Conservation (phyloP, 345 rosid species). For the Psidium friedrichsthalianum region DNA sequence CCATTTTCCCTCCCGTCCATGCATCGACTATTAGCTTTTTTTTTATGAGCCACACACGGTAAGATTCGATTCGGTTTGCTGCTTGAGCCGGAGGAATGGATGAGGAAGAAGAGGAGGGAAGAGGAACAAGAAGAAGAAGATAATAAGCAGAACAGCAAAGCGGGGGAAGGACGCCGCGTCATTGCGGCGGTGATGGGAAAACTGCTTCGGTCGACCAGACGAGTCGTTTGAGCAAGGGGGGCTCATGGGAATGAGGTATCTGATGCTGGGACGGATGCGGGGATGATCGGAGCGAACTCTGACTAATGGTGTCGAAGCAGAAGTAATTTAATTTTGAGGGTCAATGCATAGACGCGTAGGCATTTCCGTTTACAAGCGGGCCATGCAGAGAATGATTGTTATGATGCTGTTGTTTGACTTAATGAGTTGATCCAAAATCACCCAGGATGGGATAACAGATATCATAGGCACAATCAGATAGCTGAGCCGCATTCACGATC, state of each 20-base stretch:
- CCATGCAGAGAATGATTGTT: background rate
- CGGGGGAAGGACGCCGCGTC: background rate
- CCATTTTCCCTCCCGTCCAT: too few species aligned
- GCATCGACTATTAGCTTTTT: too few species aligned
- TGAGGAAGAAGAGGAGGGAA: constrained; percentile 2
- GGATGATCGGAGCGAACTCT: background rate
- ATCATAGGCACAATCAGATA: background rate
- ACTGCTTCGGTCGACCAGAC: constrained; percentile 7
- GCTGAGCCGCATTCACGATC: background rate
- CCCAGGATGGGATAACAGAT: background rate
- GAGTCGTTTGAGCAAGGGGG: constrained; percentile 12
- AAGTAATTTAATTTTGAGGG: background rate
- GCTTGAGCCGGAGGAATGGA: background rate
- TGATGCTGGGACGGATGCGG: background rate
- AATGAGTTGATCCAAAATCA: background rate
- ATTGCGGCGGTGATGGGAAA: background rate
- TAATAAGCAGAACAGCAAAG: constrained; percentile 4
- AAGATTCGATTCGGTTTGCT: background rate
- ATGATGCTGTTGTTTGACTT: background rate
- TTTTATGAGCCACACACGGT: too few species aligned
- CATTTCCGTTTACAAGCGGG: too few species aligned
- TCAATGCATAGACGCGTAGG: constrained; percentile 25
- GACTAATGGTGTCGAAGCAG: background rate
- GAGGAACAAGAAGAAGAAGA: constrained; percentile 8
- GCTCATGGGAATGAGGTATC: background rate